These are phyloP conservation scores for Fonsecaea pedrosoi DNA, from an alignment of 2,329 filamentous ascomycete species.

Conservation along the genomic window DNA sequence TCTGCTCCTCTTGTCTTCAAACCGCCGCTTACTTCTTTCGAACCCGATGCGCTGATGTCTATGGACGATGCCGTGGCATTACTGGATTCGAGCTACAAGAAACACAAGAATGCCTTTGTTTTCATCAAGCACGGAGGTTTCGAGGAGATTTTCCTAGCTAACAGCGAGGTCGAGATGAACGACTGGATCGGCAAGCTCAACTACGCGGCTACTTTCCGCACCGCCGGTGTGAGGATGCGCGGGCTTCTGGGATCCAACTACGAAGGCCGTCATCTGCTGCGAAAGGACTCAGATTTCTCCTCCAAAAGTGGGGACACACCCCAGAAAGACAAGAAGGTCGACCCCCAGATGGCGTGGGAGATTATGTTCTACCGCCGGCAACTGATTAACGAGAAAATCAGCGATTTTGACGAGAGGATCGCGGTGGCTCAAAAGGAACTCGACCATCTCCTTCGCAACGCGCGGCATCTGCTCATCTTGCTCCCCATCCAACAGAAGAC, in stretches of 20 bases:
- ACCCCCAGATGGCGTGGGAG: constrained; percentile 82
- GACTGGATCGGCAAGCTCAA: constrained; percentile 97
- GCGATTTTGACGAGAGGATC: constrained; percentile 81
- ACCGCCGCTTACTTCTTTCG: constrained; percentile 88
- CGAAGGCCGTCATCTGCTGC: constrained; percentile 75
- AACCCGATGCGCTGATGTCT: constrained; percentile 90
- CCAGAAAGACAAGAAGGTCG: constrained; percentile 45
- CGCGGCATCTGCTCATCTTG: constrained; percentile 84
- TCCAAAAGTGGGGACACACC: constrained; percentile 67
- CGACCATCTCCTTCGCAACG: constrained; percentile 83
- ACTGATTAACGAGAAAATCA: constrained; percentile 82
- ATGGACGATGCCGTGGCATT: constrained; percentile 92
- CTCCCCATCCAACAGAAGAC: constrained; percentile 92
- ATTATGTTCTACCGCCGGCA: constrained; percentile 82
- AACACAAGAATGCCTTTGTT: constrained; percentile 91
- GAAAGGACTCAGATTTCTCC: constrained; percentile 66
- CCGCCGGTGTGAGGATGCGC: constrained; percentile 87
- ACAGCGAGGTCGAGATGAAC: constrained; percentile 89
- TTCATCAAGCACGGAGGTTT: constrained; percentile 85
- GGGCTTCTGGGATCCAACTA: constrained; percentile 85
- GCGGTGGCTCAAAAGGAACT: constrained; percentile 75
- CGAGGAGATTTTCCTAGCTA: constrained; percentile 89
- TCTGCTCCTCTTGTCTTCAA: constrained; percentile 84
- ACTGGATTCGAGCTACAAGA: constrained; percentile 84
- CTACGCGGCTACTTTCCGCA: constrained; percentile 92